These are phyloP conservation scores for Fusarium nematophilum DNA, from an alignment of 2,329 filamentous ascomycete genomes.

Conservation along the genomic window DNA sequence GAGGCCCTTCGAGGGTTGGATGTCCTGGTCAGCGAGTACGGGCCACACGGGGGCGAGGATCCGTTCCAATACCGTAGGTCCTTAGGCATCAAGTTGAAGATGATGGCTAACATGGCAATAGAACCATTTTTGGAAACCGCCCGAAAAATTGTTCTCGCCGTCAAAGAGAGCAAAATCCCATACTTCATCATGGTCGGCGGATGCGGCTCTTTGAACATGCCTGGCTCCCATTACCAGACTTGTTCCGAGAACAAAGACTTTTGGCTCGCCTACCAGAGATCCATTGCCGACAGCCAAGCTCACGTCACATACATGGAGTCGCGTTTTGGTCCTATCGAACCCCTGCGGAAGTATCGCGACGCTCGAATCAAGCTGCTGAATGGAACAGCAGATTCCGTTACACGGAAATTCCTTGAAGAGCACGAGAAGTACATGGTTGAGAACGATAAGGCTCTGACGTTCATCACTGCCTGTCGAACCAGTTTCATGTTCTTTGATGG, in stretches of 20 bases:
- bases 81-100: too few relatives aligned
- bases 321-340: slow-evolving; percentile 6
- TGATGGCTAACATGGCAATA: too few relatives aligned
- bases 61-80: slow-evolving; percentile 10
- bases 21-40: slow-evolving; percentile 10
- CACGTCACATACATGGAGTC: slow-evolving; percentile 13
- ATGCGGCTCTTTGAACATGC: slow-evolving; percentile 4
- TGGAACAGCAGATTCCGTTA: too few relatives aligned
- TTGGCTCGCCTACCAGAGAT: slow-evolving; percentile 4
- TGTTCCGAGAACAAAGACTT: slow-evolving; percentile 7
- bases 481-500: slow-evolving; percentile 15
- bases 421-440: not conserved
- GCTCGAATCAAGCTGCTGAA: too few relatives aligned
- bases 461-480: slow-evolving; percentile 4
- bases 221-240: not conserved
- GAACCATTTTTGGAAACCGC: slow-evolving; percentile 8
- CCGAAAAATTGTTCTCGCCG: slow-evolving; percentile 5
- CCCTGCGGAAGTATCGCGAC: too few relatives aligned
- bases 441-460: slow-evolving; percentile 1
- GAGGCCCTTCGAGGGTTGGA: slow-evolving; percentile 1
- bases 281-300: slow-evolving; percentile 14
- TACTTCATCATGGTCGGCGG: slow-evolving; percentile 19
- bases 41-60: slow-evolving; percentile 5
- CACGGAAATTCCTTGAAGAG: not conserved
- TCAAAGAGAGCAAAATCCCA: not conserved